These are phyloP conservation scores for Candida fluviatilis DNA, from an alignment of 805 yeast genomes.

Conservation along the genomic window DNA sequence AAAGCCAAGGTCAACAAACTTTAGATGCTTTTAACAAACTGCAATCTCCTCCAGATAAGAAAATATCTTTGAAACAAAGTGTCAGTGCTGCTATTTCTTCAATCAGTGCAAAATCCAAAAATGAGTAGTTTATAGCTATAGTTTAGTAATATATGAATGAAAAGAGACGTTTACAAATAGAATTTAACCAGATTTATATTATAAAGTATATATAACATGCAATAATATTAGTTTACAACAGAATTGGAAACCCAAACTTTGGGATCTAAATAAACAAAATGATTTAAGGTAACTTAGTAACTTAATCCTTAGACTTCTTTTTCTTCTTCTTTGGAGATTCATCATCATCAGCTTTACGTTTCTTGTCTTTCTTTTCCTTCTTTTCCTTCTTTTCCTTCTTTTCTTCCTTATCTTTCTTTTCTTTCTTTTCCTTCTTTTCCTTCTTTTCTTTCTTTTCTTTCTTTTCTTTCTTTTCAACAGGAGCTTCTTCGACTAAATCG, in stretches of 20 bases:
- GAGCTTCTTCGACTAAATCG: conserved; percentile 37
- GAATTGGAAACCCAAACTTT: conserved; percentile 1
- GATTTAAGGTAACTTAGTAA: not conserved
- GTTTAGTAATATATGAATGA: not conserved
- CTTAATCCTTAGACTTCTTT: conserved; percentile 44
- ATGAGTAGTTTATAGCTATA: not conserved
- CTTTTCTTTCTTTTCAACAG: conserved; percentile 22
- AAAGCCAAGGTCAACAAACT: conserved; percentile 1
- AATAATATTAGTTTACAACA: conserved; percentile 23
- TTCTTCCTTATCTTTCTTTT: conserved; percentile 27
- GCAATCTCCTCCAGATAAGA: not conserved
- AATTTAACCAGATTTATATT: conserved; percentile 2
- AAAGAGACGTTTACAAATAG: not conserved
- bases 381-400: conserved; percentile 31
- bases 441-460: conserved; percentile 21
- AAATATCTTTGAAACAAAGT: conserved; percentile 1
- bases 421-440: conserved; percentile 21
- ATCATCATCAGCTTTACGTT: conserved; percentile 33
- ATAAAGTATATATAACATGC: conserved; percentile 18
- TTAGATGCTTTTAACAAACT: not conserved
- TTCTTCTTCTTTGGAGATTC: conserved; percentile 39
- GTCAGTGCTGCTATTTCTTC: conserved; percentile 4
- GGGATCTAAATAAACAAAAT: conserved; percentile 1
- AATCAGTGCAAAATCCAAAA: conserved; percentile 1
- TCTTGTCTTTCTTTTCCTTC: conserved; percentile 31